Evolutionary conservation across 2,329 filamentous ascomycete genomes (phyloP).

Genomic region (Cryphonectria nitschkei): DNA sequence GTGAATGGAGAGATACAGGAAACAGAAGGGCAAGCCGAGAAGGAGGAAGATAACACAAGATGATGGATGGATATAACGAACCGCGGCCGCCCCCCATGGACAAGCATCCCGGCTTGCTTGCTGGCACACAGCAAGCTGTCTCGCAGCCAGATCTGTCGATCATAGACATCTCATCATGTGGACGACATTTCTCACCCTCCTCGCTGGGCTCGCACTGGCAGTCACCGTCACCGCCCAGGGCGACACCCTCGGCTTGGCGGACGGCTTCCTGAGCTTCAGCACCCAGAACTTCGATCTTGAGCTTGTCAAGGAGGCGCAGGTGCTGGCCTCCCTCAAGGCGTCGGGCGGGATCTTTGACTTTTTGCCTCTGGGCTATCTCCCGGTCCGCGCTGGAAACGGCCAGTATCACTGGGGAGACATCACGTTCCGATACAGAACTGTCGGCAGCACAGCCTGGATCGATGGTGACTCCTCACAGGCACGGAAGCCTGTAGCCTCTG

Average conservation of each 20-base stretch:
- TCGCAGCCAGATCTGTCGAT: conserved; percentile 6
- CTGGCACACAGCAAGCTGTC: background rate
- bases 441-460: conserved; percentile 46
- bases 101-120: background rate
- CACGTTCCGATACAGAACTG: conserved; percentile 56
- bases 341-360: conserved; percentile 54
- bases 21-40: background rate
- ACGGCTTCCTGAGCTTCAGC: conserved; percentile 45
- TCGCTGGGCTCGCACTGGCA: conserved; percentile 14
- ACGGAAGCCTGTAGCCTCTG: conserved; percentile 42
- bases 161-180: background rate
- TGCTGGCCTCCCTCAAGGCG: conserved; percentile 52
- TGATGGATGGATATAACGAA: background rate
- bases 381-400: conserved; percentile 50
- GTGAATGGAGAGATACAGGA: background rate
- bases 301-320: conserved; percentile 49
- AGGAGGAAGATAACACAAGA: background rate
- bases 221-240: conserved; percentile 16
- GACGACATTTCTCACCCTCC: background rate
- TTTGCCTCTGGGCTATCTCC: conserved; percentile 55
- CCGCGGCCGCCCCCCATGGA: background rate
- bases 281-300: conserved; percentile 48
- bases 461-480: conserved; percentile 49
- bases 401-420: conserved; percentile 64
- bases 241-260: conserved; percentile 44